These are phyloP conservation scores for Melanogaster broomeanus DNA, from an alignment of 768 basidiomycete species.

Conservation along the genomic window DNA sequence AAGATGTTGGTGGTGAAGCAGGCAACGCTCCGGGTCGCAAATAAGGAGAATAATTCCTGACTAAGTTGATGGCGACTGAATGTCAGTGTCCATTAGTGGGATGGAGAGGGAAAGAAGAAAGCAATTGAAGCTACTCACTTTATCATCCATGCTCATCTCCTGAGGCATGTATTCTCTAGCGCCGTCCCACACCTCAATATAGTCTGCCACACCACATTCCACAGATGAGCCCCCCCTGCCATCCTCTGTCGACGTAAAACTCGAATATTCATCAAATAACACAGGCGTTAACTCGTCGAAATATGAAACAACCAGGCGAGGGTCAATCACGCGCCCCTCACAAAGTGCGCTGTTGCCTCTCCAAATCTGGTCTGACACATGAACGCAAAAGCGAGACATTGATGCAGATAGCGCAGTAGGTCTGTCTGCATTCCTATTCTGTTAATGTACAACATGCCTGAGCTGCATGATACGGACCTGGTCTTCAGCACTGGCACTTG, in stretches of 20 bases:
- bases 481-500: slow-evolving; percentile 5
- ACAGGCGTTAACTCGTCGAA: slow-evolving; percentile 74
- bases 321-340: slow-evolving; percentile 82
- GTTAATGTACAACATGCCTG: slow-evolving; percentile 3
- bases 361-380: slow-evolving; percentile 81
- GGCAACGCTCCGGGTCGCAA: slow-evolving; percentile 43
- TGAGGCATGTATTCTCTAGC: slow-evolving; percentile 69
- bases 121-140: slow-evolving; percentile 59
- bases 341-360: slow-evolving; percentile 77
- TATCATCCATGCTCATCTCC: slow-evolving; percentile 74
- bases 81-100: slow-evolving; percentile 68
- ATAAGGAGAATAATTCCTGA: slow-evolving; percentile 90
- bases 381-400: slow-evolving; percentile 79
- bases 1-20: slow-evolving; percentile 4
- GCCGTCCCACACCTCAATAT: slow-evolving; percentile 74
- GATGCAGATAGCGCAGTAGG: slow-evolving; percentile 77
- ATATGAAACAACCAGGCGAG: slow-evolving; percentile 77
- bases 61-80: slow-evolving; percentile 85
- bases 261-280: slow-evolving; percentile 43
- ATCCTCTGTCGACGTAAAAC: not conserved
- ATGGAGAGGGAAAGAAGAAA: slow-evolving; percentile 23
- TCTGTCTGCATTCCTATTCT: slow-evolving; percentile 47
- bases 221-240: not conserved
- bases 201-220: slow-evolving; percentile 15
- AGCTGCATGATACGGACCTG: slow-evolving; percentile 7